Percentiles rank a stretch among this genome's conserved stretches.
These are phyloP conservation scores for Colletotrichum sp. DNA, from an alignment of 2,329 filamentous ascomycete genomes.

Conservation along the genomic window DNA sequence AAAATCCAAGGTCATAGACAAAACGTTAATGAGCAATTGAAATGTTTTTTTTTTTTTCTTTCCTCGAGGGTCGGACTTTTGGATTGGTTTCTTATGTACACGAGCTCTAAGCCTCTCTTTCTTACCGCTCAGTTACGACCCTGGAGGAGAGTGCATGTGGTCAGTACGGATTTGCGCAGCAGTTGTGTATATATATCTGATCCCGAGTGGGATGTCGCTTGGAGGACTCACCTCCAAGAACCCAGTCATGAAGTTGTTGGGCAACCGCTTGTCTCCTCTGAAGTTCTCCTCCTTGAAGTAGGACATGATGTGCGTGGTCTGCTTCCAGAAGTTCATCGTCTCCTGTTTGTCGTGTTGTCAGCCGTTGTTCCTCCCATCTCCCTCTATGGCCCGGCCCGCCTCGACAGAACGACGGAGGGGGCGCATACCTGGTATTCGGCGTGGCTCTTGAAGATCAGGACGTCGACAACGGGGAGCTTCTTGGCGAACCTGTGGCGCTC, in stretches of 20 bases:
- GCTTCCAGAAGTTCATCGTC: slow-evolving; percentile 99
- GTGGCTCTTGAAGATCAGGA: slow-evolving; percentile 89
- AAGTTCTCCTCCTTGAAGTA: slow-evolving; percentile 90
- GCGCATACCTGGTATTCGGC: slow-evolving; percentile 85
- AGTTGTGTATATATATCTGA: neutral
- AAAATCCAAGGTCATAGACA: neutral
- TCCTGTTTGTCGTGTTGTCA: slow-evolving; percentile 64
- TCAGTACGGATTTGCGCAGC: neutral
- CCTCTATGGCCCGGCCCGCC: neutral
- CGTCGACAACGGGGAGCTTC: slow-evolving; percentile 86
- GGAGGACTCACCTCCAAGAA: slow-evolving; percentile 82
- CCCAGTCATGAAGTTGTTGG: slow-evolving; percentile 88
- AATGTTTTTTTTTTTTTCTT: neutral
- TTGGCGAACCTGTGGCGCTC: slow-evolving; percentile 94
- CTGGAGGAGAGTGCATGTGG: neutral
- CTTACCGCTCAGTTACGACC: slow-evolving; percentile 25
- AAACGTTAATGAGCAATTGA: neutral
- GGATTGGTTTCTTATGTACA: slow-evolving; percentile 15
- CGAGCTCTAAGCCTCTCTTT: neutral
- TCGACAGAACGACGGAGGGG: neutral
- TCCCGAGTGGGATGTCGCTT: neutral
- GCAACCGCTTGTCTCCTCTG: slow-evolving; percentile 78
- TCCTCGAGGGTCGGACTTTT: slow-evolving; percentile 4
- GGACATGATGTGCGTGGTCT: slow-evolving; percentile 92
- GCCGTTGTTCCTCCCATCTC: neutral